phyloP scores from a whole-genome alignment of 148 eudicot species.

The Vaccinium darrowii region DNA sequence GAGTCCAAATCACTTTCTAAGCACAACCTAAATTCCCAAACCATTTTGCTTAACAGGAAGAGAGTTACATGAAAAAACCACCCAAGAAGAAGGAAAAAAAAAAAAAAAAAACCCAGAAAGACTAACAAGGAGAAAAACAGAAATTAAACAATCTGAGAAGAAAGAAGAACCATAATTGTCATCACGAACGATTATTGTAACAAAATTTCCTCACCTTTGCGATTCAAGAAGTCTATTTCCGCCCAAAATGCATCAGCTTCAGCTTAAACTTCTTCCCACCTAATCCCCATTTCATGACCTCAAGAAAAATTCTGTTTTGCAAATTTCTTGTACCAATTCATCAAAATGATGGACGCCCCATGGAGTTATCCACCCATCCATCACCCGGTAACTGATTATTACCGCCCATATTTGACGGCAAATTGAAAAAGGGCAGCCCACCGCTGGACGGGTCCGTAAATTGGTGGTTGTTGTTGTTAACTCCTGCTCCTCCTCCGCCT shows the following conservation, averaged over 20 bases:
- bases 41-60: conserved; percentile 2
- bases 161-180: not conserved
- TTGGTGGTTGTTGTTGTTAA: not conserved
- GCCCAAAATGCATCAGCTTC: not conserved
- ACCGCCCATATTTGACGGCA: conserved; percentile 26
- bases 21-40: not conserved
- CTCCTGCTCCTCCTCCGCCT: conserved; percentile 8
- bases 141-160: not conserved
- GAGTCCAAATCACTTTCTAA: not conserved
- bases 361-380: conserved; percentile 34
- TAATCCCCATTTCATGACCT: not conserved
- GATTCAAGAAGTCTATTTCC: not conserved
- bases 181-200: not conserved
- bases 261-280: not conserved
- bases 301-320: not conserved
- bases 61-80: not conserved
- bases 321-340: not conserved
- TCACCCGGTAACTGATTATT: conserved; percentile 28
- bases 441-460: conserved; percentile 27
- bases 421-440: conserved; percentile 35
- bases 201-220: not conserved
- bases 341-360: conserved; percentile 24
- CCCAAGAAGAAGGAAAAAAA: not conserved
- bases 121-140: not conserved
- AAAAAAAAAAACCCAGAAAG: not conserved